These are phyloP conservation scores for Penicillium sp. DNA, from an alignment of 2,329 filamentous ascomycete genomes.

Conservation along the genomic window DNA sequence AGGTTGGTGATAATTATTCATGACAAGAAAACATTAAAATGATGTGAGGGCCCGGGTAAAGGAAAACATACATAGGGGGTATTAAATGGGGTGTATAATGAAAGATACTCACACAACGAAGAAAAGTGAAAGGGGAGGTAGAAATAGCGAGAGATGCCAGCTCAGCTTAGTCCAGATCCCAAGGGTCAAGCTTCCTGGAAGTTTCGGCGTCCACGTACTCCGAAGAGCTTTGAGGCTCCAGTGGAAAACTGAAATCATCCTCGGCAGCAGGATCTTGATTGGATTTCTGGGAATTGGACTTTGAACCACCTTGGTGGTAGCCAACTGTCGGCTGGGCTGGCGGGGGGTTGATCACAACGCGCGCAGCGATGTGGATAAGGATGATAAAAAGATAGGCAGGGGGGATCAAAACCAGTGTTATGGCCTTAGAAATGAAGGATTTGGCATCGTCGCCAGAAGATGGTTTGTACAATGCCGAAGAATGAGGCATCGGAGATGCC, in stretches of 20 bases:
- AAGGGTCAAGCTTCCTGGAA: slow-evolving; percentile 25
- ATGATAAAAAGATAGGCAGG: slow-evolving; percentile 75
- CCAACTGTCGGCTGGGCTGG: slow-evolving; percentile 26
- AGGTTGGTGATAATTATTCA: slow-evolving; percentile 7
- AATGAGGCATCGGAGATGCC: slow-evolving; percentile 67
- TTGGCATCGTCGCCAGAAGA: slow-evolving; percentile 56
- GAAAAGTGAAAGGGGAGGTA: slow-evolving; percentile 1
- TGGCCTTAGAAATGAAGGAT: slow-evolving; percentile 74
- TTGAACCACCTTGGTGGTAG: slow-evolving; percentile 19
- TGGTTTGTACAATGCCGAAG: slow-evolving; percentile 63
- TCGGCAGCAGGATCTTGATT: slow-evolving; percentile 25
- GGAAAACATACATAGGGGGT: not conserved
- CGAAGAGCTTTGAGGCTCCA: slow-evolving; percentile 30
- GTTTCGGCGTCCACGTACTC: slow-evolving; percentile 24
- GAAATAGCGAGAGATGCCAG: not conserved
- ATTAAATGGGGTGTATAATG: slow-evolving; percentile 17
- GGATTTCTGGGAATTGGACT: slow-evolving; percentile 19
- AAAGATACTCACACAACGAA: slow-evolving; percentile 3
- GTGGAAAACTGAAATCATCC: slow-evolving; percentile 43
- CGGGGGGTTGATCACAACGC: slow-evolving; percentile 57
- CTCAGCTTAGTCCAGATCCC: slow-evolving; percentile 29
- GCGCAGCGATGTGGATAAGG: slow-evolving; percentile 78
- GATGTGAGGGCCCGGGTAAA: slow-evolving; percentile 6
- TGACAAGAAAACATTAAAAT: slow-evolving; percentile 8
- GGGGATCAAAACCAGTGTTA: slow-evolving; percentile 75